Percentiles rank a stretch among this genome's conserved stretches.
Conservation (phyloP, 2,329 filamentous ascomycete genomes). For the Apiospora pterosperma region DNA sequence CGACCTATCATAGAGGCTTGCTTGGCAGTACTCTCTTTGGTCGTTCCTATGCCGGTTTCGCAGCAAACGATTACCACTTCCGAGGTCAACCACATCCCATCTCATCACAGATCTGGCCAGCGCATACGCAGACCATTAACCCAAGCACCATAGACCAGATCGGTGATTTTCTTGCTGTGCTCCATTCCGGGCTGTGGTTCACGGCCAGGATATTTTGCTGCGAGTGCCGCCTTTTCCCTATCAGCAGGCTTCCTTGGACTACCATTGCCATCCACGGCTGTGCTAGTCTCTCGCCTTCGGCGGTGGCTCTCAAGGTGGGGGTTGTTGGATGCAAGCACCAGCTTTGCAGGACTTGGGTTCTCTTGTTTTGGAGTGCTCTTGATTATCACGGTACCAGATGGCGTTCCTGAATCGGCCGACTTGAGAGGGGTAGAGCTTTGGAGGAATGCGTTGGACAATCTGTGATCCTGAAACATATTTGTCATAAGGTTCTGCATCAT, state of each 20-base stretch:
- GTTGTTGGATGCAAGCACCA: slow-evolving; percentile 77
- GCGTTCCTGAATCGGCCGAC: slow-evolving; percentile 32
- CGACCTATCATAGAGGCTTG: background rate
- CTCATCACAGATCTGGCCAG: slow-evolving; percentile 44
- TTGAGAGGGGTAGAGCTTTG: slow-evolving; percentile 28
- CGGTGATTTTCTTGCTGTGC: slow-evolving; percentile 82
- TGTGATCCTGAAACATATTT: slow-evolving; percentile 67
- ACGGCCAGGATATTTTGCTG: slow-evolving; percentile 53
- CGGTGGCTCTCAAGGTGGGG: slow-evolving; percentile 80
- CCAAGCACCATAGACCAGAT: slow-evolving; percentile 90
- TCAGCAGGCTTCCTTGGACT: slow-evolving; percentile 36
- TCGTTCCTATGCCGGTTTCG: background rate
- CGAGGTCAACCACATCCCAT: background rate
- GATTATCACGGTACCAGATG: slow-evolving; percentile 55
- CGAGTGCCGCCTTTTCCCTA: slow-evolving; percentile 43
- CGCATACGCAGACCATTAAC: slow-evolving; percentile 73
- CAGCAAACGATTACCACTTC: background rate
- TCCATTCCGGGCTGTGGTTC: slow-evolving; percentile 73
- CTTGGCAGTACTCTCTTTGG: background rate
- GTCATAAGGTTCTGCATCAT: slow-evolving; percentile 75
- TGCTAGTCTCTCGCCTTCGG: slow-evolving; percentile 52
- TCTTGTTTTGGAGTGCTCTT: slow-evolving; percentile 42
- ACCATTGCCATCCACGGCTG: slow-evolving; percentile 22
- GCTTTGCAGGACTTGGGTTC: slow-evolving; percentile 54
- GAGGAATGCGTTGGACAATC: slow-evolving; percentile 53